Base-by-base conservation (phyloP, 371 early-diverging fungal species). In the Circinella umbellata region DNA sequence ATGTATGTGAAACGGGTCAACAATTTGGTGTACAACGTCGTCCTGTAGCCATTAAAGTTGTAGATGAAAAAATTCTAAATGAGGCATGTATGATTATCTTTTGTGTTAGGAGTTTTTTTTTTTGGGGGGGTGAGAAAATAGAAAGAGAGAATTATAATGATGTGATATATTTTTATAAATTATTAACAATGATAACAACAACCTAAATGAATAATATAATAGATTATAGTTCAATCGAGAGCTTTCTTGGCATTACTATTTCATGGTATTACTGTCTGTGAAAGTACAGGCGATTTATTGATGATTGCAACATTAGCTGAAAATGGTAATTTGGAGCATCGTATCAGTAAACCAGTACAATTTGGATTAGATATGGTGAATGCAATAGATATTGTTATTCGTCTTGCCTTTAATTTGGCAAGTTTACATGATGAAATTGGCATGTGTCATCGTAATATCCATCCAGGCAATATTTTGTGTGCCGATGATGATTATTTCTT, bases 361-460 rank as follows among this genome's bases (percentile, higher is more conserved):
- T 63, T 54, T 17, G 65, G 60, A 8, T 53, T 69, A 10, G 70
- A 73, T 67, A 68, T 76, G 67, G 35, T 61, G 10, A 20, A 37
- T 4, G 71, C 71, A 6, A 48, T 66, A 11, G 66, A 81, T 67
- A 77, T 75, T 20, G 77, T 77, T 13, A 72, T 65, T 9, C 73
- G 77, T 11, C 62, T 81, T n/a, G 77, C 81, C 4, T 66, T 75
- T n/a, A 75, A 79, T 20, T 62, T 81, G 15, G 77, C 79, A 5
- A 77, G 77, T 65, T 53, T 81, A 15, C 81, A 79, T 64, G 78
- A 80, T 34, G 77, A 76, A 13, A 76, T 81, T 64, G 70, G 74
- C 13, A 77, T 81, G 76, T 81, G 81, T 35, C 81, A 81, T 72
- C 72, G 81, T 15, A 81, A 79, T 54, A 79, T 81, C 34, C 81